Base-by-base conservation (phyloP, 2,329 filamentous ascomycete species). In the Colletotrichum tabaci region DNA sequence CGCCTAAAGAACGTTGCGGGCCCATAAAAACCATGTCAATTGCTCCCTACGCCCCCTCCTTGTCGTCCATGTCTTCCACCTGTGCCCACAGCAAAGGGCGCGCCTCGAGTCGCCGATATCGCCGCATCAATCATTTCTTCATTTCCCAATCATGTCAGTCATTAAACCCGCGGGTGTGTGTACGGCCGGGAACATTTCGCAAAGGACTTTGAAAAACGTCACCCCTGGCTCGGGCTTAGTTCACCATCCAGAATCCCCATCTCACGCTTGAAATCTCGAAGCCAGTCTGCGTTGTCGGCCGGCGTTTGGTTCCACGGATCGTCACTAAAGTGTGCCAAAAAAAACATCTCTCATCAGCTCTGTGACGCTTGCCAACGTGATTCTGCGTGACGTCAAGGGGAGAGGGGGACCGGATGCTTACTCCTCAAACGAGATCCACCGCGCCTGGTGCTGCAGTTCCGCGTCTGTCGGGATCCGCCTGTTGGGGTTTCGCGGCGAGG, bases 281-380 rank as follows among this genome's bases (percentile, higher is more conserved):
- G 71, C 75, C 80, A 81, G 2, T 77, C 72, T 8, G 75, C 74
- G 58, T 83, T 80, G 66, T 84, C 82, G 1, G 79, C 76, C 2
- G 77, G 76, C 2, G 81, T 84, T 58, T 82, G 81, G 58, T 84
- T 83, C 82, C 82, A 84, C 2, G 80, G 78, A 62, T 83, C 82
- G 35, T 82, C 81, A 7, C 71, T 73, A 4, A 5, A 1, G 3
- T 12, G n/a, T 15, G 13, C 3, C 12, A 9, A n/a, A 9, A 30
- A 30, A 30, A 30, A 7, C n/a, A 30, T 6, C 30, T 30, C 8
- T 26, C 7, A 18, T 56, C 23, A 56, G 26, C 30, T 8, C 35
- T 10, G 1, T 4, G 1, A 5, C 16, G 10, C 21, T 40, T 15
- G 6, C 13, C 16, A 21, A 15, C 5, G 0, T 5, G 16, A 9